These are phyloP conservation scores for Neurospora cerealis DNA, from an alignment of 495 filamentous ascomycete genomes.

Conservation along the genomic window DNA sequence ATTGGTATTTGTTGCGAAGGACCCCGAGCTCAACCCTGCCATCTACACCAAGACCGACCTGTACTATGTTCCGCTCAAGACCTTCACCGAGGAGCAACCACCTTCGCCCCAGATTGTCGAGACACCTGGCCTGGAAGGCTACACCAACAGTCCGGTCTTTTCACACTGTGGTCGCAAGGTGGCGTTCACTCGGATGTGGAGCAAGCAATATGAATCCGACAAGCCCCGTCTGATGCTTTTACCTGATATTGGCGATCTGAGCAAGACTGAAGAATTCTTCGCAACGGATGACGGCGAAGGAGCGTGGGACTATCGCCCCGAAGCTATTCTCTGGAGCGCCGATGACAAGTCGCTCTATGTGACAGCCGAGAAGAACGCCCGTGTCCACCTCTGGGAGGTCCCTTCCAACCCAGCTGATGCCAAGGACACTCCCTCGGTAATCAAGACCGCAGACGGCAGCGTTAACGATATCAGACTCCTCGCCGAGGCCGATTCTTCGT, in stretches of 20 bases:
- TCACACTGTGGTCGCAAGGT: slow-evolving; percentile 62
- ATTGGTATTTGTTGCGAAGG: slow-evolving; percentile 77
- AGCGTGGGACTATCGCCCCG: slow-evolving; percentile 59
- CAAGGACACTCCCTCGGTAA: slow-evolving; percentile 41
- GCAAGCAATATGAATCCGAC: slow-evolving; percentile 83
- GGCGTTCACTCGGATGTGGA: slow-evolving; percentile 72
- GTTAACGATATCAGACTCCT: slow-evolving; percentile 50
- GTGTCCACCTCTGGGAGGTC: slow-evolving; percentile 55
- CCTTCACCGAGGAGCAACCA: slow-evolving; percentile 42
- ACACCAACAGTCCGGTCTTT: slow-evolving; percentile 64
- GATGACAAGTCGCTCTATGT: slow-evolving; percentile 57
- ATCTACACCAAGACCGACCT: slow-evolving; percentile 72
- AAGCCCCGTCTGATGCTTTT: slow-evolving; percentile 67
- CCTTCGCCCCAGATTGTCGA: slow-evolving; percentile 34
- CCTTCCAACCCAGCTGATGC: slow-evolving; percentile 41
- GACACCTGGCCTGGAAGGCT: slow-evolving; percentile 52
- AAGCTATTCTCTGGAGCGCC: slow-evolving; percentile 51
- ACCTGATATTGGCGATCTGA: slow-evolving; percentile 46
- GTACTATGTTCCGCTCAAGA: slow-evolving; percentile 59
- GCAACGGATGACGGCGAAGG: slow-evolving; percentile 51
- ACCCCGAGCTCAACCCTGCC: slow-evolving; percentile 67
- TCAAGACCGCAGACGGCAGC: slow-evolving; percentile 49
- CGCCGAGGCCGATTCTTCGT: slow-evolving; percentile 32
- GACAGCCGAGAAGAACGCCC: slow-evolving; percentile 55
- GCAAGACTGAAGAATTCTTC: slow-evolving; percentile 54